These are phyloP conservation scores for Chalciporus pseudorubinellus DNA, from an alignment of 768 basidiomycete species.

Conservation along the genomic window DNA sequence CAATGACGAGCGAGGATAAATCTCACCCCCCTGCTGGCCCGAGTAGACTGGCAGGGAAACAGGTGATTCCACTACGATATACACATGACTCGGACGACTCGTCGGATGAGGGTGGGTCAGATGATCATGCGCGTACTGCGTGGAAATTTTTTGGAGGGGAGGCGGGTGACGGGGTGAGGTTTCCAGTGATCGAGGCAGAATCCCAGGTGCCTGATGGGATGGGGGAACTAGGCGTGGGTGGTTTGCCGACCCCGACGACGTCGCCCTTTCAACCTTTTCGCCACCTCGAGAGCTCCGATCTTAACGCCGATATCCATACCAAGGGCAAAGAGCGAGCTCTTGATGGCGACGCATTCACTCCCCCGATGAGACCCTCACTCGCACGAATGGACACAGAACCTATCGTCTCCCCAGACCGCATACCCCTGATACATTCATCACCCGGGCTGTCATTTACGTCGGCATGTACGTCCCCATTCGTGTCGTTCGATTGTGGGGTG, in stretches of 20 bases:
- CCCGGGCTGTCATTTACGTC: neutral
- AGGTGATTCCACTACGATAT: neutral
- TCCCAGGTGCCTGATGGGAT: neutral
- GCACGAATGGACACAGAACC: conserved; percentile 2
- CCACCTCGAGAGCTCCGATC: neutral
- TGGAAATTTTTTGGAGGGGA: conserved; percentile 49
- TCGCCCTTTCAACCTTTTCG: conserved; percentile 14
- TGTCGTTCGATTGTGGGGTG: conserved; percentile 3
- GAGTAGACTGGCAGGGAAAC: neutral
- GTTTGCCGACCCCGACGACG: conserved; percentile 26
- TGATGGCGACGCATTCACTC: neutral
- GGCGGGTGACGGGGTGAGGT: conserved; percentile 23
- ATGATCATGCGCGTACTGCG: conserved; percentile 55
- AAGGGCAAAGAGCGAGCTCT: conserved; percentile 8
- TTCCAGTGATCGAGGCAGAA: conserved; percentile 14
- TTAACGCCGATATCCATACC: neutral
- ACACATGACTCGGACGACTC: conserved; percentile 42
- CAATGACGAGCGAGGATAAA: neutral
- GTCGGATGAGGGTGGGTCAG: conserved; percentile 40
- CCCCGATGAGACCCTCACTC: neutral
- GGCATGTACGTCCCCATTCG: conserved; percentile 15
- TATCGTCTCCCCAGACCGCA: neutral
- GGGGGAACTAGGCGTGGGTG: neutral
- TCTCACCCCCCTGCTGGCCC: neutral
- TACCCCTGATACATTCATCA: neutral